Evolutionary conservation across 768 basidiomycete species (phyloP).

Genomic region (Coprinellus micaceus): DNA sequence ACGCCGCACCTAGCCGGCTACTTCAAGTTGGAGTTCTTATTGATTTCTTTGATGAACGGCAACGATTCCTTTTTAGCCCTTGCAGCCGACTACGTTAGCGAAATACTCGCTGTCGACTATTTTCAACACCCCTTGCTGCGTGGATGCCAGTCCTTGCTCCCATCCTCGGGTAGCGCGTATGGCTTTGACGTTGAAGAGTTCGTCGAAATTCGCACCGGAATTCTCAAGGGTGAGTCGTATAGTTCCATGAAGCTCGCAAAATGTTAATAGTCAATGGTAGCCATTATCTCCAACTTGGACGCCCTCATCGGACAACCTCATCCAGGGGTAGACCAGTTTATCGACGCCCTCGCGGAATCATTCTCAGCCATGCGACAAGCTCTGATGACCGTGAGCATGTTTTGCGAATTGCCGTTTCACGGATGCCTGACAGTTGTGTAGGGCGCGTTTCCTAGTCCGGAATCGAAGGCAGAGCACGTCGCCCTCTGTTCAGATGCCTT

Average conservation of each 20-base stretch:
- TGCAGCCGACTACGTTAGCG: neutral
- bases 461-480: too few species aligned
- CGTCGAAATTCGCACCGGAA: neutral
- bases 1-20: too few species aligned
- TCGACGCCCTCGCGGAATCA: neutral
- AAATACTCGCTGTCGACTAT: neutral
- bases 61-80: neutral
- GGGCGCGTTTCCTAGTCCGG: too few species aligned
- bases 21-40: neutral
- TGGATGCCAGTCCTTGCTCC: neutral
- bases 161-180: neutral
- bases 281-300: conserved; percentile 2
- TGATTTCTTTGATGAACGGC: neutral
- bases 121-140: conserved; percentile 5
- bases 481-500: too few species aligned
- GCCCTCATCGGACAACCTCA: neutral
- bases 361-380: neutral
- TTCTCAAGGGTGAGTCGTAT: conserved; percentile 2
- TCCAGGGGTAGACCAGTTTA: neutral
- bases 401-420: too few species aligned
- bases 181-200: neutral
- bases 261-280: neutral
- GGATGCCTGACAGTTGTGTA: too few species aligned
- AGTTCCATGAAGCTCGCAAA: neutral
- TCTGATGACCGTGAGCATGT: neutral